These are phyloP conservation scores for Rhodomyrtus tomentosa DNA, from an alignment of 345 rosid genomes.

Conservation along the genomic window DNA sequence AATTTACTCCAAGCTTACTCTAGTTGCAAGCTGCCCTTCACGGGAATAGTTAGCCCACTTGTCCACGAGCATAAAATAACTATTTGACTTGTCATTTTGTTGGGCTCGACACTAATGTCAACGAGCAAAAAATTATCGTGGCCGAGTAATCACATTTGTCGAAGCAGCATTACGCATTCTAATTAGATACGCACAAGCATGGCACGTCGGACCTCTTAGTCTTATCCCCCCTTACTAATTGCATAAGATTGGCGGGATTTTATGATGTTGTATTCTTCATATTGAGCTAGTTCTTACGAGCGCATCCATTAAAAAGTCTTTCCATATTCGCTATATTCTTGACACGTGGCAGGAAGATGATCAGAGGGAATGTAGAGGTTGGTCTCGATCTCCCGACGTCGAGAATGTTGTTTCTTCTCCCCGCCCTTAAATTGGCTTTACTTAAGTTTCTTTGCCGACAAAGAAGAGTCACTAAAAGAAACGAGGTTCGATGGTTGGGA, in stretches of 20 bases:
- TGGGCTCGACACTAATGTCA: neutral
- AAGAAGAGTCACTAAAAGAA: neutral
- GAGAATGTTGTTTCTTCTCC: neutral
- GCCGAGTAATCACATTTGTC: neutral
- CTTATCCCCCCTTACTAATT: neutral
- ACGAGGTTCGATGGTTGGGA: neutral
- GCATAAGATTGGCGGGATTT: neutral
- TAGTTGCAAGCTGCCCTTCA: neutral
- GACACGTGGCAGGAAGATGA: no score
- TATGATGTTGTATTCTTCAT: no score
- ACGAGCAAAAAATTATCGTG: neutral
- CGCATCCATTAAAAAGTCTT: neutral
- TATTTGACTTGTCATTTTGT: neutral
- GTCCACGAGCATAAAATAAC: neutral
- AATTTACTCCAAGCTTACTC: neutral
- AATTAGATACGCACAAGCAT: neutral
- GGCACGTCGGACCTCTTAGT: neutral
- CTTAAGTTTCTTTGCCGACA: neutral
- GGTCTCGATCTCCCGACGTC: no score
- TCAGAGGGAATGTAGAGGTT: no score
- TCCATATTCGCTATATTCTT: neutral
- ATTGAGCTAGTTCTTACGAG: neutral
- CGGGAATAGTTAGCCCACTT: neutral
- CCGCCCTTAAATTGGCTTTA: neutral
- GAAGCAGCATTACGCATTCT: neutral